Percentiles rank a stretch among this genome's conserved stretches.
These are phyloP conservation scores for Rasamsonia emersonii DNA, from an alignment of 2,329 filamentous ascomycete species.

Conservation along the genomic window DNA sequence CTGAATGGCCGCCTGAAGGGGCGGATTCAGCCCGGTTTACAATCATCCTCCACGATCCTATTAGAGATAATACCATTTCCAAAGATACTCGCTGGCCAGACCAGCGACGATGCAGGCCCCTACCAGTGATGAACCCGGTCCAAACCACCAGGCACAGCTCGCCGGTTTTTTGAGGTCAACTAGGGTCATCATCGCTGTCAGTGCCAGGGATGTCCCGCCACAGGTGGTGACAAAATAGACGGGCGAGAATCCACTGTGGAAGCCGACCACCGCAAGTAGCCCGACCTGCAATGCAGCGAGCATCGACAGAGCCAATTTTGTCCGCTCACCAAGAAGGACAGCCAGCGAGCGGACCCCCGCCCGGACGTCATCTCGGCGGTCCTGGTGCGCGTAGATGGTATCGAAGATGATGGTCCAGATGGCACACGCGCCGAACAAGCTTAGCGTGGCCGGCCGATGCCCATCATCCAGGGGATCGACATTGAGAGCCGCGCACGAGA, in stretches of 20 bases:
- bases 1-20: no score
- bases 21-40: no score
- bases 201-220: slow-evolving; percentile 1
- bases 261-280: slow-evolving; percentile 2
- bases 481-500: background rate
- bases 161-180: slow-evolving; percentile 6
- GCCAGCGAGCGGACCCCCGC: slow-evolving; percentile 1
- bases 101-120: slow-evolving; percentile 5
- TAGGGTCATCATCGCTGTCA: slow-evolving; percentile 3
- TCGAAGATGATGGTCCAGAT: slow-evolving; percentile 87
- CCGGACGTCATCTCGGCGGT: slow-evolving; percentile 1
- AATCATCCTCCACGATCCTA: no score
- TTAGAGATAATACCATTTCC: no score
- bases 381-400: slow-evolving; percentile 59
- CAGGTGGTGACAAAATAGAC: slow-evolving; percentile 7
- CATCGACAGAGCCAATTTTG: slow-evolving; percentile 1
- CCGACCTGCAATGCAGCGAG: slow-evolving; percentile 3
- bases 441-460: background rate
- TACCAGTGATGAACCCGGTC: slow-evolving; percentile 5
- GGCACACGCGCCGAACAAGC: slow-evolving; percentile 39
- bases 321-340: background rate
- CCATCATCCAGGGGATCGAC: background rate
- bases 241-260: slow-evolving; percentile 1
- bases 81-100: slow-evolving; percentile 8
- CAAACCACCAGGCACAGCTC: slow-evolving; percentile 11